Evolutionary conservation across 148 eudicot species (phyloP), one percentile per base, ranked within the genome.

Genomic region (Amaranthus cruentus): DNA sequence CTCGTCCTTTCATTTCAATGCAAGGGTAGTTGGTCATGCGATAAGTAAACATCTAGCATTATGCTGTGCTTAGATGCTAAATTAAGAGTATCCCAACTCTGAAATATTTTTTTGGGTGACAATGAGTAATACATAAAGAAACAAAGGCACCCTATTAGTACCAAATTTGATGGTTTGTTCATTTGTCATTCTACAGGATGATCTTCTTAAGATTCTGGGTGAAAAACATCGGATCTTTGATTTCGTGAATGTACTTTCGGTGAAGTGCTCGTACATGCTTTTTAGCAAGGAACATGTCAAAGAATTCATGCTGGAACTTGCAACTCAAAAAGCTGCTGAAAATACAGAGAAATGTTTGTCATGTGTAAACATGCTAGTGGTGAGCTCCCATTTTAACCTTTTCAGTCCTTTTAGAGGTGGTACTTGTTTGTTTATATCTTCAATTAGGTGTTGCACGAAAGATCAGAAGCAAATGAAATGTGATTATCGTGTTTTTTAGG

Each of bases 351-450:
- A 76, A 66, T 86, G 87, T 79, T 73, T 83, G 80, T 85, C 99
- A 75, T 91, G 97, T 91, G 91, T 89, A 85, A 86, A 90, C 80
- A 86, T 90, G 73, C 88, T 95, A 70, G 99, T 90, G 97, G 99
- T 95, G 87, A 84, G 73, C 57, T 82, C 73, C 46, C 69, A 5
- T 75, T 67, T 42, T n/a, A 28, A 28, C 38, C 6, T 18, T 73
- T 14, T 60, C 18, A 50, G 7, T 55, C 50, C 72, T 66, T 59
- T 47, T 14, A 47, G 18, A 11, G 5, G 47, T 53, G 28, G 14
- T 43, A 51, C 52, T 51, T 50, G 10, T 66, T 15, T 14, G 56
- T 65, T 18, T 47, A 14, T 47, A 47, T 38, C 60, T 54, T 54
- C 13, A 9, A 9, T 54, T 54, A 9, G 57, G 57, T 54, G 57